These are phyloP conservation scores for Rhodotorula toruloides DNA, from an alignment of 768 basidiomycete genomes.

Conservation along the genomic window DNA sequence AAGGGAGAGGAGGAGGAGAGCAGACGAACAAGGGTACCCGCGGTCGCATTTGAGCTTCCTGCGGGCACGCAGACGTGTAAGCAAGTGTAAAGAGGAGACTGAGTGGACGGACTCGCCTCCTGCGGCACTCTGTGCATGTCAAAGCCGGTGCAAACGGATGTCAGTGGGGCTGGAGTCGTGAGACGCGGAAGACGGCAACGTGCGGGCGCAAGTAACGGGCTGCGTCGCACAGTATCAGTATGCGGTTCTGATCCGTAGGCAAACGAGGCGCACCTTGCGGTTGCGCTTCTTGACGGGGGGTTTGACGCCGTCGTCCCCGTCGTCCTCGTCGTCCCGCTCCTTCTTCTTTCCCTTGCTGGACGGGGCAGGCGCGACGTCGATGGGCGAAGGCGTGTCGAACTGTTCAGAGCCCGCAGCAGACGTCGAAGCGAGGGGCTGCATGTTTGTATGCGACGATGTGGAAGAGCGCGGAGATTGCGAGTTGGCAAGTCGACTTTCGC, in stretches of 20 bases:
- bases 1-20: not conserved
- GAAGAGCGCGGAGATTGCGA: not conserved
- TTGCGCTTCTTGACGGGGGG: constrained; percentile 12
- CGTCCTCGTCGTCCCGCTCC: constrained; percentile 1
- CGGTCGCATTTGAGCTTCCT: constrained; percentile 34
- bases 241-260: constrained; percentile 9
- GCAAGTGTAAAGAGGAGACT: not conserved
- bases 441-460: not conserved
- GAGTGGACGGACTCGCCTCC: not conserved
- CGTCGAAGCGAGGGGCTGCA: not conserved
- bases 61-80: not conserved
- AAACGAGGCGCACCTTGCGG: not conserved
- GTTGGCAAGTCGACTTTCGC: no score
- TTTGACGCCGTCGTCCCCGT: not conserved
- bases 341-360: not conserved
- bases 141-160: not conserved
- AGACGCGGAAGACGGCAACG: not conserved
- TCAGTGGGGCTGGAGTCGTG: not conserved
- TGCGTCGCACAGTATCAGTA: no score
- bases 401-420: not conserved
- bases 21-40: constrained; percentile 27
- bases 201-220: constrained; percentile 31
- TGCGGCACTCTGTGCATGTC: constrained; percentile 7
- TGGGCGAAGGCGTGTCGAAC: not conserved
- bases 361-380: not conserved